Evolutionary conservation across 2,329 filamentous ascomycete genomes (phyloP).

Genomic region (Trichoderma sp.): DNA sequence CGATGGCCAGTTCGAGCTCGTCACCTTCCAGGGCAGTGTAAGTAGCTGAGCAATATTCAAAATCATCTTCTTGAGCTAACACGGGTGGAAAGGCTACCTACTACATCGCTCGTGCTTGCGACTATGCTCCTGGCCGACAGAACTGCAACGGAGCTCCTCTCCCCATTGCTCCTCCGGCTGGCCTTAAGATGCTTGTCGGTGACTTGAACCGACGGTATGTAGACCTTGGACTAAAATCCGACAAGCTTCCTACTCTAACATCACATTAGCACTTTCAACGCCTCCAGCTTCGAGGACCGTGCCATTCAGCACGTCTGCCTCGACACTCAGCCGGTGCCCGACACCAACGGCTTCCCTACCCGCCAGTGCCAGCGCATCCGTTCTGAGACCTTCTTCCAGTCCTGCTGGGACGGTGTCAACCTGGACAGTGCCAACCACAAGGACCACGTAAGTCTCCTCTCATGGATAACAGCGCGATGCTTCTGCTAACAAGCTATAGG

Average conservation of each 20-base stretch:
- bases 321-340: slow-evolving; percentile 33
- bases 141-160: slow-evolving; percentile 23
- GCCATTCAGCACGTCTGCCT: slow-evolving; percentile 59
- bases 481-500: slow-evolving; percentile 20
- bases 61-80: not conserved
- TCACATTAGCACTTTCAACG: slow-evolving; percentile 38
- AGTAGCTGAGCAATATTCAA: not conserved
- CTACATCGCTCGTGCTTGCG: slow-evolving; percentile 30
- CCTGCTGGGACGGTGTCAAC: slow-evolving; percentile 61
- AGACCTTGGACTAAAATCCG: not conserved
- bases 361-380: slow-evolving; percentile 52
- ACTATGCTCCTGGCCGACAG: slow-evolving; percentile 26
- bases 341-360: slow-evolving; percentile 48
- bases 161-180: slow-evolving; percentile 58
- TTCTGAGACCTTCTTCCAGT: slow-evolving; percentile 56
- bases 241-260: not conserved
- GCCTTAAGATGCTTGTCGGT: slow-evolving; percentile 65
- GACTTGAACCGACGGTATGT: slow-evolving; percentile 45
- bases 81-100: slow-evolving; percentile 25
- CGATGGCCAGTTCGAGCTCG: slow-evolving; percentile 53
- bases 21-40: slow-evolving; percentile 32
- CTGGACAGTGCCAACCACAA: slow-evolving; percentile 54
- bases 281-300: slow-evolving; percentile 42
- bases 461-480: not conserved
- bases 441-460: slow-evolving; percentile 26